Conservation (phyloP, 2,329 filamentous ascomycete species). For the Colletotrichum eleusines region DNA sequence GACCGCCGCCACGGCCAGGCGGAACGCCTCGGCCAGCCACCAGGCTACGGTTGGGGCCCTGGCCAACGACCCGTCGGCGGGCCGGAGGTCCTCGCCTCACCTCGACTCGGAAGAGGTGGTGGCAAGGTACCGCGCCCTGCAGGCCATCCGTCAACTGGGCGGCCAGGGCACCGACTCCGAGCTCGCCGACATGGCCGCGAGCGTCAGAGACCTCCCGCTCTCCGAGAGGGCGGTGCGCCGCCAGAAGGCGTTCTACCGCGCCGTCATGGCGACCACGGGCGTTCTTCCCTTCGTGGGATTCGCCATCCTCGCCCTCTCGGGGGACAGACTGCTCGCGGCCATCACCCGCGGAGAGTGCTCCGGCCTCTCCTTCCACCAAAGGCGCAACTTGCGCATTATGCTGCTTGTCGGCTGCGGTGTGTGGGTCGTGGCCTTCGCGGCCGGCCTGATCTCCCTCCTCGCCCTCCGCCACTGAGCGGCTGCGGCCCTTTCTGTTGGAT, state of each 20-base stretch:
- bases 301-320: constrained; percentile 10
- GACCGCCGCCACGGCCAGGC: constrained; percentile 10
- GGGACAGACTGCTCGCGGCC: constrained; percentile 11
- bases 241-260: constrained; percentile 24
- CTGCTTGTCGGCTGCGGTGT: constrained; percentile 28
- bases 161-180: constrained; percentile 37
- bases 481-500: constrained; percentile 11
- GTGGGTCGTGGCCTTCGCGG: constrained; percentile 22
- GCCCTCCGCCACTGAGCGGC: constrained; percentile 9
- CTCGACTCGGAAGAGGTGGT: constrained; percentile 17
- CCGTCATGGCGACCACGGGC: constrained; percentile 15
- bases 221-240: constrained; percentile 23
- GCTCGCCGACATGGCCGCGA: constrained; percentile 35
- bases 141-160: constrained; percentile 26
- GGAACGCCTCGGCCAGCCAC: neutral
- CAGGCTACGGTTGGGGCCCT: constrained; percentile 19
- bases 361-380: constrained; percentile 31
- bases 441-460: constrained; percentile 18
- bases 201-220: constrained; percentile 13
- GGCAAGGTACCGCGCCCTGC: constrained; percentile 13
- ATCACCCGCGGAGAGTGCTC: constrained; percentile 37
- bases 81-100: constrained; percentile 26
- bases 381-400: constrained; percentile 34
- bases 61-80: constrained; percentile 23
- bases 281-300: constrained; percentile 26